phyloP scores from a whole-genome alignment of 1,284 basidiomycete genomes.

The Sporisorium iseilematis-ciliati region DNA sequence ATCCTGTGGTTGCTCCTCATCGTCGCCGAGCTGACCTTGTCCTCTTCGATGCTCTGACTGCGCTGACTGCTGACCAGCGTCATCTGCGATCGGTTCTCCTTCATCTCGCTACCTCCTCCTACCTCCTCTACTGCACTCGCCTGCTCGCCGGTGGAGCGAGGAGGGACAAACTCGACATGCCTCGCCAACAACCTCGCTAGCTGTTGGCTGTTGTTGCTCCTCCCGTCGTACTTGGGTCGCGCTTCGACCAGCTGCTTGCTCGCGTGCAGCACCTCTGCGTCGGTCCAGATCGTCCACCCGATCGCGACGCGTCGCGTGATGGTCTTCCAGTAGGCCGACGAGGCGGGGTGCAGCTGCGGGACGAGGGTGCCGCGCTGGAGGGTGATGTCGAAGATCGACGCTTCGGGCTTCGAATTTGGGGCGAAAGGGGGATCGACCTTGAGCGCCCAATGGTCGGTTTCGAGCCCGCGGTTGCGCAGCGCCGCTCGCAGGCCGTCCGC shows the following conservation, averaged over 20 bases:
- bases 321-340: conserved; percentile 35
- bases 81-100: conserved; percentile 32
- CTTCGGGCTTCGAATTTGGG: no score
- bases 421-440: conserved; percentile 38
- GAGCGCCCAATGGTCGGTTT: conserved; percentile 53
- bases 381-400: conserved; percentile 50
- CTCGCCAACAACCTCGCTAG: conserved; percentile 35
- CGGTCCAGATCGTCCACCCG: conserved; percentile 52
- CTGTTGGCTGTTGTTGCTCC: conserved; percentile 43
- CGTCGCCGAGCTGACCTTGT: conserved; percentile 4
- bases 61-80: conserved; percentile 31
- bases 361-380: conserved; percentile 30
- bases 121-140: background rate
- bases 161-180: conserved; percentile 33
- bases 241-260: conserved; percentile 37
- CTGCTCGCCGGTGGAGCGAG: background rate
- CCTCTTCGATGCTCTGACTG: conserved; percentile 32
- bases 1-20: conserved; percentile 36
- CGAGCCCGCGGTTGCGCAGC: conserved; percentile 49
- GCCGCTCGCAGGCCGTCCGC: conserved; percentile 42
- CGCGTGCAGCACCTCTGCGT: conserved; percentile 38
- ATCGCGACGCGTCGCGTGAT: conserved; percentile 29
- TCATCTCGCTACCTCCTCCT: conserved; percentile 21
- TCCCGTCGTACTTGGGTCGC: conserved; percentile 47
- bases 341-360: conserved; percentile 20